Base-by-base conservation (phyloP, 2,329 filamentous ascomycete genomes). In the Colletotrichum spinosum region DNA sequence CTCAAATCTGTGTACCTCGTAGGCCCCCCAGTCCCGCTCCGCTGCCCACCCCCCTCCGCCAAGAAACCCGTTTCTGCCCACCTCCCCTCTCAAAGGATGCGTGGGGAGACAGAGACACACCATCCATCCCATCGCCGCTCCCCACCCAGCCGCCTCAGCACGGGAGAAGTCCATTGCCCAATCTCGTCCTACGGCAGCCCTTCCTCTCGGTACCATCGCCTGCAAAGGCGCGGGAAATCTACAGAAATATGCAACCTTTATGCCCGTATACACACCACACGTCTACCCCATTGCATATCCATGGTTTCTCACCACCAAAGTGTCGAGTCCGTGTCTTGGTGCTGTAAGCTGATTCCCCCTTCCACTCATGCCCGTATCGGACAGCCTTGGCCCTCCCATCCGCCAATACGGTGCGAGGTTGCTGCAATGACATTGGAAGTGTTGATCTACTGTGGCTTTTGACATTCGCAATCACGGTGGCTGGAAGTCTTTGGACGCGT, bases 21-120 rank as follows among this genome's bases (percentile, higher is more conserved):
- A 4, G 15, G 15, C 6, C 37, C 57, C 60, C 51, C 41, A 38
- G 48, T 65, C 52, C 62, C 62, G 62, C 62, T 65, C 62, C 62
- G 62, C 62, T 46, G 8, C 56, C 49, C 42, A 42, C 12, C 13
- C 35, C 56, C 54, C 12, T 65, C 62, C 62, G 62, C 57, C 62
- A 65, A 65, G 62, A 25, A 25, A 37, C 55, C 51, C 51, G 44
- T 56, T 51, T 58, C 17, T 39, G 34, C 35, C 48, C 55, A 58
- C 55, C 55, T 42, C 38, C 51, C 51, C 46, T 45, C 13, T 45
- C 13, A 25, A 37, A 17, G 25, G 38, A 51, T 35, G 46, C 44
- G 55, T 58, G 55, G 46, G 45, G 42, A 46, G 37, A 58, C 54
- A 33, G 44, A 44, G 41, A 45, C 25, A 17, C 41, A 55, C 34